A percentile compares a stretch with the other conserved stretches of the same genome.
Evolutionary conservation across 345 rosid genomes (phyloP).

Genomic region (Citrus hindsii): DNA sequence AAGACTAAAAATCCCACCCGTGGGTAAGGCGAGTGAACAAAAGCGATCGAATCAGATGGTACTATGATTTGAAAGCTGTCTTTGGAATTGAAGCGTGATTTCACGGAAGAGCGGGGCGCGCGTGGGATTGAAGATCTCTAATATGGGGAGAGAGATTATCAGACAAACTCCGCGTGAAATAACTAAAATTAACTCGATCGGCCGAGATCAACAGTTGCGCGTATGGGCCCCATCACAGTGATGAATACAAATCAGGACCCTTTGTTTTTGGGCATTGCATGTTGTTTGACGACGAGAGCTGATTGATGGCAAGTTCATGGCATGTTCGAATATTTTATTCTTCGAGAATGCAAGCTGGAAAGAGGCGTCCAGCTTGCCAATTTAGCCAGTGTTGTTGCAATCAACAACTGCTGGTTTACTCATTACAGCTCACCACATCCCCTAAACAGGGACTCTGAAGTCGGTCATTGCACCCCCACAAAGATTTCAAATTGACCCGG

Average conservation of each 20-base stretch:
- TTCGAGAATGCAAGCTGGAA: conserved; percentile 9
- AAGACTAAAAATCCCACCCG: background rate
- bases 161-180: conserved; percentile 2
- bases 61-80: background rate
- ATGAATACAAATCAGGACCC: background rate
- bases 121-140: background rate
- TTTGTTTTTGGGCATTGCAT: background rate
- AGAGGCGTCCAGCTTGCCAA: conserved; percentile 9
- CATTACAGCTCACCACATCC: conserved; percentile 11
- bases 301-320: background rate
- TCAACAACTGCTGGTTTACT: background rate
- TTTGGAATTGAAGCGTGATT: background rate
- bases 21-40: background rate
- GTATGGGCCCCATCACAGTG: background rate
- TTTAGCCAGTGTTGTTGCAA: background rate
- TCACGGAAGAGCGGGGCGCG: background rate
- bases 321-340: background rate
- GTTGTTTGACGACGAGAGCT: background rate
- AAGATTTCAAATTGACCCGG: background rate
- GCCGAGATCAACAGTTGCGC: background rate
- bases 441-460: background rate
- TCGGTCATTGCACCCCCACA: background rate
- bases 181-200: background rate
- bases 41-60: background rate
- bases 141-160: background rate